phyloP scores from a whole-genome alignment of 345 rosid genomes.

The Bruguiera sexangula region DNA sequence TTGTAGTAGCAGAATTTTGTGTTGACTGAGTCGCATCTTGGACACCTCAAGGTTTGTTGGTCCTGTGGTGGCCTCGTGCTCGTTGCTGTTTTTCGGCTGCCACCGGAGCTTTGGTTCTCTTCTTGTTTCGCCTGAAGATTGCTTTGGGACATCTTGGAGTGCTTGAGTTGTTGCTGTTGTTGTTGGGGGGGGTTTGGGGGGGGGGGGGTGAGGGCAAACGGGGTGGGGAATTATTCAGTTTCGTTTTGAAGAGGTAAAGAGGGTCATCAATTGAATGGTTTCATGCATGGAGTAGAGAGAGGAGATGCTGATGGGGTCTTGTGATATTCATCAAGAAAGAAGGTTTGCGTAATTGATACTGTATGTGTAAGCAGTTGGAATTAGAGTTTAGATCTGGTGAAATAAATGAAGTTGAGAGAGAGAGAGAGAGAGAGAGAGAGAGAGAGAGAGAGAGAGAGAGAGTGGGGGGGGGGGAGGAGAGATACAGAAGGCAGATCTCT shows the following conservation, averaged over 20 bases:
- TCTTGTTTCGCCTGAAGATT: conserved; percentile 30
- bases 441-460: too few relatives aligned
- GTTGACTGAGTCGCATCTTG: conserved; percentile 81
- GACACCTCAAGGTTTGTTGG: conserved; percentile 48
- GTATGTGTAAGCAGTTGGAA: conserved; percentile 8
- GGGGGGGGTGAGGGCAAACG: not conserved
- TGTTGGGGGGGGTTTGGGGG: not conserved
- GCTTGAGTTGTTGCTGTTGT: not conserved
- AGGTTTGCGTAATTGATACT: not conserved
- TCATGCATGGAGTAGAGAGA: conserved; percentile 43
- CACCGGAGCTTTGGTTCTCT: conserved; percentile 33
- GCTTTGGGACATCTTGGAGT: conserved; percentile 33
- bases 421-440: conserved; percentile 2
- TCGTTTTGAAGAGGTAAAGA: conserved; percentile 46
- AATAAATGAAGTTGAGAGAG: conserved; percentile 11
- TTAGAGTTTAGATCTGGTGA: conserved; percentile 32
- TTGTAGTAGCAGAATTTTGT: conserved; percentile 92
- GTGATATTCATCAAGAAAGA: conserved; percentile 58
- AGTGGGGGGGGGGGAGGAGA: too few relatives aligned
- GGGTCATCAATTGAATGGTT: conserved; percentile 44
- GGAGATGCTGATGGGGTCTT: conserved; percentile 34
- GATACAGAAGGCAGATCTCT: conserved; percentile 4
- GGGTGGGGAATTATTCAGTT: conserved; percentile 15
- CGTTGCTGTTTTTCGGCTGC: conserved; percentile 29
- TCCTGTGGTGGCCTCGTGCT: conserved; percentile 30